A percentile compares a stretch with the other conserved stretches of the same genome.
These are phyloP conservation scores for Trichoderma breve DNA, from an alignment of 2,329 filamentous ascomycete species.

Conservation along the genomic window DNA sequence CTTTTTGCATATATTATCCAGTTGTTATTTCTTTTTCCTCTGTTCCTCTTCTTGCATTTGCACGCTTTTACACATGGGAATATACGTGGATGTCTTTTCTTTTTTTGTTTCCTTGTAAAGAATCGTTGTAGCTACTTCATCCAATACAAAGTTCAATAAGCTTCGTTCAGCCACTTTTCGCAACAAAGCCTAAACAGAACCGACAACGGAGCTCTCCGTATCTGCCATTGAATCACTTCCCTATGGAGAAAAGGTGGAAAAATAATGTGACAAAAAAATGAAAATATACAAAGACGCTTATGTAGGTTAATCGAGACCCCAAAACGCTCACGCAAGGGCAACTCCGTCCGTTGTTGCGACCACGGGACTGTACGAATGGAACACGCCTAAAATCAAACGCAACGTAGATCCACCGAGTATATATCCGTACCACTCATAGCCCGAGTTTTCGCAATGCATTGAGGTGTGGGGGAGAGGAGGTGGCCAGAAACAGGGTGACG, in stretches of 20 bases:
- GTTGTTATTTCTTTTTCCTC: not conserved
- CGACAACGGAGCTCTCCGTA: not conserved
- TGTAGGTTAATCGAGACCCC: not conserved
- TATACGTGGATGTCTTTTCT: not conserved
- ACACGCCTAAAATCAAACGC: slow-evolving; percentile 3
- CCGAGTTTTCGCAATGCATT: not conserved
- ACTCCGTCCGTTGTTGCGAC: not conserved
- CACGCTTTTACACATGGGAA: too few species aligned
- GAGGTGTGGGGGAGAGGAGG: not conserved
- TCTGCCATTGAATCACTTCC: not conserved
- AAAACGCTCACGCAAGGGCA: not conserved
- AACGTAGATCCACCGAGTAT: slow-evolving; percentile 4
- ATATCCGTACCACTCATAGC: slow-evolving; percentile 14
- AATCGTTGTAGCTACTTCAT: not conserved
- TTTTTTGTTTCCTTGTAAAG: too few species aligned
- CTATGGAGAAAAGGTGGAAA: not conserved
- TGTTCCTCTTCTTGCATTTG: not conserved
- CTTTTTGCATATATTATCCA: slow-evolving; percentile 5
- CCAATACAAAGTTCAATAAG: not conserved
- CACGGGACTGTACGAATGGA: not conserved
- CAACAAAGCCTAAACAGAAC: not conserved
- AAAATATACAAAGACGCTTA: not conserved
- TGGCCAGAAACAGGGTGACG: not conserved
- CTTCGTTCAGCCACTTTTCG: not conserved
- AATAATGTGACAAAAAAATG: not conserved